phyloP scores from a whole-genome alignment of 169 alveolate genomes.

The Eimeria zaria region DNA sequence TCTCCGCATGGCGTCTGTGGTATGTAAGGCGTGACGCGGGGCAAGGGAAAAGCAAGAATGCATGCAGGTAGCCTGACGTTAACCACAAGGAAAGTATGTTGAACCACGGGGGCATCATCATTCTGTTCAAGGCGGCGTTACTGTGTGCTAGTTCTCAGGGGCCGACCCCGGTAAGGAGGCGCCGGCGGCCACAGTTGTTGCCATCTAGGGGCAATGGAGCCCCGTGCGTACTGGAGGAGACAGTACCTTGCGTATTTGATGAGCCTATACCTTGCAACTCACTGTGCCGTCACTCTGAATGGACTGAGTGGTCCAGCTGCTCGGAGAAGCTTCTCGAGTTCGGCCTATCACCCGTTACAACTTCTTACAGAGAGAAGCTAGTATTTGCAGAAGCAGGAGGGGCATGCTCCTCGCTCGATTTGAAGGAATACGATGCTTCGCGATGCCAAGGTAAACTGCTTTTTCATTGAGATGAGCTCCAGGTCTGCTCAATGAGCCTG shows the following conservation, averaged over 20 bases:
- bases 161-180: slow-evolving; percentile 59
- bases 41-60: background rate
- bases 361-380: slow-evolving; percentile 53
- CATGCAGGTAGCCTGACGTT: background rate
- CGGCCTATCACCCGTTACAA: slow-evolving; percentile 61
- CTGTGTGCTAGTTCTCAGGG: slow-evolving; percentile 11
- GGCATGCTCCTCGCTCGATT: slow-evolving; percentile 40
- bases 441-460: slow-evolving; percentile 32
- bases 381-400: slow-evolving; percentile 64
- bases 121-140: background rate
- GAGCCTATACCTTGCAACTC: slow-evolving; percentile 51
- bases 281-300: slow-evolving; percentile 63
- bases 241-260: slow-evolving; percentile 48
- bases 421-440: slow-evolving; percentile 65
- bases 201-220: slow-evolving; percentile 77
- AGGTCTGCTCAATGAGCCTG: no score
- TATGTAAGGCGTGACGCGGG: background rate
- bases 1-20: background rate
- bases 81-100: background rate
- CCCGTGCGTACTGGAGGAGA: slow-evolving; percentile 50
- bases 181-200: slow-evolving; percentile 59
- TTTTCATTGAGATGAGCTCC: no score
- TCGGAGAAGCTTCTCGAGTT: slow-evolving; percentile 63
- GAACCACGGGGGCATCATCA: background rate
- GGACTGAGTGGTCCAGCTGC: slow-evolving; percentile 75